Conservation (phyloP, 106 monocot species). For the Allium cepa region DNA sequence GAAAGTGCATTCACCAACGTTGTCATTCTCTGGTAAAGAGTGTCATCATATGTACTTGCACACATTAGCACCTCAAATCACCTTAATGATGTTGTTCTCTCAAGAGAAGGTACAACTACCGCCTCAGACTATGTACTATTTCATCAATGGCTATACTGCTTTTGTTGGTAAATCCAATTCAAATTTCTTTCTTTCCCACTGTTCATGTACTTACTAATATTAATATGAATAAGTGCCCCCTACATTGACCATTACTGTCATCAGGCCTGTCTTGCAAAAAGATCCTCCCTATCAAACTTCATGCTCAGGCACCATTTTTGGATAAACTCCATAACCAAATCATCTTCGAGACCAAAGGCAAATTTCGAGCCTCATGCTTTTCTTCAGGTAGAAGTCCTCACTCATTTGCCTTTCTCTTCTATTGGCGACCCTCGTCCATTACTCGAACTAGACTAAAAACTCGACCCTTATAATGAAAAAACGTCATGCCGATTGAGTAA, state of each 20-base stretch:
- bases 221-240: too few species aligned
- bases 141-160: too few species aligned
- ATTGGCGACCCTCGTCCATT: slow-evolving; percentile 36
- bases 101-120: too few species aligned
- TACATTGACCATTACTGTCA: slow-evolving; percentile 48
- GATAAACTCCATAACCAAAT: slow-evolving; percentile 16
- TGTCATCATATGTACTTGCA: too few species aligned
- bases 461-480: slow-evolving; percentile 10
- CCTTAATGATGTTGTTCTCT: too few species aligned
- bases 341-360: slow-evolving; percentile 9
- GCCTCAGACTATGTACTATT: too few species aligned
- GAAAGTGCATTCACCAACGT: too few species aligned
- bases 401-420: slow-evolving; percentile 34
- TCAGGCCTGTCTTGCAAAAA: slow-evolving; percentile 40
- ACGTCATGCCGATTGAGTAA: slow-evolving; percentile 24
- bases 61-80: too few species aligned
- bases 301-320: slow-evolving; percentile 26
- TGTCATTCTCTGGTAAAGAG: too few species aligned
- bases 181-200: too few species aligned
- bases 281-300: slow-evolving; percentile 10
- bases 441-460: slow-evolving; percentile 25
- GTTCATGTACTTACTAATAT: too few species aligned
- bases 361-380: slow-evolving; percentile 36
- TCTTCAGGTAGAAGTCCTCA: slow-evolving; percentile 36
- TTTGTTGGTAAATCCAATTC: too few species aligned